Percentiles rank a stretch among this genome's conserved stretches.
These are phyloP conservation scores for Boletus rubroflammeus DNA, from an alignment of 768 basidiomycete genomes.

Conservation along the genomic window DNA sequence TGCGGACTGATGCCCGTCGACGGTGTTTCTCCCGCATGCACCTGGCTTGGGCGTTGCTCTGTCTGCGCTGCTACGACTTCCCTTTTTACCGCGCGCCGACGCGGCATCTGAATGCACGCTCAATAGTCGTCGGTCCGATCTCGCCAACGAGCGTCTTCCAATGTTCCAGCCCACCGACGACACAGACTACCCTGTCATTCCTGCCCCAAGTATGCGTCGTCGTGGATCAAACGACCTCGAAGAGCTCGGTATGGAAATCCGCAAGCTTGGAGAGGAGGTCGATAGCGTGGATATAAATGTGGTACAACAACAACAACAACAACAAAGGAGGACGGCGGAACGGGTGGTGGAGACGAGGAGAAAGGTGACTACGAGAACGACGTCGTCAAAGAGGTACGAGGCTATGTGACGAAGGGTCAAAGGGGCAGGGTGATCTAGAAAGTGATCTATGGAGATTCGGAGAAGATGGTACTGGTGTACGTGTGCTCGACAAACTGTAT, in stretches of 20 bases:
- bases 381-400: constrained; percentile 54
- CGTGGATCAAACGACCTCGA: constrained; percentile 40
- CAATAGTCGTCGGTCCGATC: constrained; percentile 63
- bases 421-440: background rate
- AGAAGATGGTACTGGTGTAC: background rate
- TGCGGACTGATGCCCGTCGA: background rate
- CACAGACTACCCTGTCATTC: constrained; percentile 43
- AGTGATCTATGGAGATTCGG: background rate
- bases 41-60: background rate
- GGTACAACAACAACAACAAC: background rate
- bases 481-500: background rate
- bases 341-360: constrained; percentile 59
- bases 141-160: constrained; percentile 74
- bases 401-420: background rate
- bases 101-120: too few relatives aligned
- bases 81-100: background rate
- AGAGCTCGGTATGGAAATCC: constrained; percentile 61
- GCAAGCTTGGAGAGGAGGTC: constrained; percentile 55
- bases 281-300: constrained; percentile 26
- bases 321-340: constrained; percentile 43
- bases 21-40: background rate
- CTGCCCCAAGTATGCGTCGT: constrained; percentile 61
- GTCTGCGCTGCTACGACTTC: background rate
- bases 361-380: constrained; percentile 42
- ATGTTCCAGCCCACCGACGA: constrained; percentile 39